Percentiles rank a stretch among this genome's conserved stretches.
These are phyloP conservation scores for Solanum hybrid DNA, from an alignment of 305 asterid genomes.

Conservation along the genomic window DNA sequence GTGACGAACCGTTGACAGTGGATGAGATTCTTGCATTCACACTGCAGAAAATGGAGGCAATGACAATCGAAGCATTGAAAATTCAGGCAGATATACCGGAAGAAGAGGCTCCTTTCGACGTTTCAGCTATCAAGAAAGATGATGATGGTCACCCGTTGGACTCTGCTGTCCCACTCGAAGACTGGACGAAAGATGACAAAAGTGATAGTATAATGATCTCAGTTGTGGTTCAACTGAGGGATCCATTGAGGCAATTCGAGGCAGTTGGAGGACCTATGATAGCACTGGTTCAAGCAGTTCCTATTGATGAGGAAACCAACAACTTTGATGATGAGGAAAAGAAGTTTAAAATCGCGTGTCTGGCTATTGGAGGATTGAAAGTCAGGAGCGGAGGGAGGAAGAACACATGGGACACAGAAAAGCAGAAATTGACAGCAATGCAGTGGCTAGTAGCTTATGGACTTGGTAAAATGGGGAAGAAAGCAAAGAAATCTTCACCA, in stretches of 20 bases:
- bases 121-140: slow-evolving; percentile 24
- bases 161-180: slow-evolving; percentile 58
- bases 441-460: slow-evolving; percentile 78
- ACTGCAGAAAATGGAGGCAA: slow-evolving; percentile 67
- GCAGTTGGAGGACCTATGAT: slow-evolving; percentile 86
- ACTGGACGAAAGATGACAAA: slow-evolving; percentile 26
- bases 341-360: slow-evolving; percentile 40
- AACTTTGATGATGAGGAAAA: slow-evolving; percentile 31
- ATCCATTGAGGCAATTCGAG: slow-evolving; percentile 80
- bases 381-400: slow-evolving; percentile 26
- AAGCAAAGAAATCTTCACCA: slow-evolving; percentile 28
- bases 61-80: slow-evolving; percentile 62
- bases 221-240: slow-evolving; percentile 58
- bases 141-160: slow-evolving; percentile 22
- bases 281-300: slow-evolving; percentile 40
- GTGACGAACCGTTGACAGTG: slow-evolving; percentile 38
- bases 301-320: neutral
- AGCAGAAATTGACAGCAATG: slow-evolving; percentile 67
- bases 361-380: slow-evolving; percentile 66
- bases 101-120: slow-evolving; percentile 74
- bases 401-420: slow-evolving; percentile 57
- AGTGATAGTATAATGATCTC: slow-evolving; percentile 20
- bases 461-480: slow-evolving; percentile 51
- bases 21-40: slow-evolving; percentile 59
- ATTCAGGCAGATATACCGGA: slow-evolving; percentile 60